These are phyloP conservation scores for Arthroderma sp. DNA, from an alignment of 2,329 filamentous ascomycete species.

Conservation along the genomic window DNA sequence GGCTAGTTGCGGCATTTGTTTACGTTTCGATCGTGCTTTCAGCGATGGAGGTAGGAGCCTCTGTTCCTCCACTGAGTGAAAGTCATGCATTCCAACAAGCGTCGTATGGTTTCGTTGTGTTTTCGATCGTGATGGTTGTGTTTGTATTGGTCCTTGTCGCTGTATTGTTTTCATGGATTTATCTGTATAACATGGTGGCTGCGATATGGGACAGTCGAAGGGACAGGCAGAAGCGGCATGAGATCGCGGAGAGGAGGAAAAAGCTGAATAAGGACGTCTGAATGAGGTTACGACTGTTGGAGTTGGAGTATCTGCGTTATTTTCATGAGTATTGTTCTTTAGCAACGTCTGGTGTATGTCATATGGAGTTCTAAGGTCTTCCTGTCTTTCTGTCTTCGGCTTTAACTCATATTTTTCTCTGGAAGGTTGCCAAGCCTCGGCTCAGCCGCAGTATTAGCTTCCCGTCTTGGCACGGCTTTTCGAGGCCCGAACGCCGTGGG, in stretches of 20 bases:
- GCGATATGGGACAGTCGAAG: constrained; percentile 4
- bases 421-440: no score
- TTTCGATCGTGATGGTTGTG: constrained; percentile 8
- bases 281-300: background rate
- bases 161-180: constrained; percentile 6
- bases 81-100: constrained; percentile 6
- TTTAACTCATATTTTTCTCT: no score
- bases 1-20: constrained; percentile 27
- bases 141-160: constrained; percentile 5
- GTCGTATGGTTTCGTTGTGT: constrained; percentile 8
- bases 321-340: background rate
- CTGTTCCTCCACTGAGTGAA: constrained; percentile 3
- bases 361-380: no score
- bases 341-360: background rate
- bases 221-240: constrained; percentile 5
- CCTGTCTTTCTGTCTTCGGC: no score
- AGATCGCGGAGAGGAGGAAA: constrained; percentile 2
- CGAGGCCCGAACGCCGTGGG: no score
- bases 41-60: constrained; percentile 34
- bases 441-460: no score
- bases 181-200: constrained; percentile 8
- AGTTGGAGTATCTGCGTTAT: no score
- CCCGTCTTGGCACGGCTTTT: no score
- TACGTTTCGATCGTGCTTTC: constrained; percentile 36
- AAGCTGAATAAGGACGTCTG: background rate